Evolutionary conservation across 169 alveolate genomes (phyloP).

Genomic region (Plasmodium yoelii): DNA sequence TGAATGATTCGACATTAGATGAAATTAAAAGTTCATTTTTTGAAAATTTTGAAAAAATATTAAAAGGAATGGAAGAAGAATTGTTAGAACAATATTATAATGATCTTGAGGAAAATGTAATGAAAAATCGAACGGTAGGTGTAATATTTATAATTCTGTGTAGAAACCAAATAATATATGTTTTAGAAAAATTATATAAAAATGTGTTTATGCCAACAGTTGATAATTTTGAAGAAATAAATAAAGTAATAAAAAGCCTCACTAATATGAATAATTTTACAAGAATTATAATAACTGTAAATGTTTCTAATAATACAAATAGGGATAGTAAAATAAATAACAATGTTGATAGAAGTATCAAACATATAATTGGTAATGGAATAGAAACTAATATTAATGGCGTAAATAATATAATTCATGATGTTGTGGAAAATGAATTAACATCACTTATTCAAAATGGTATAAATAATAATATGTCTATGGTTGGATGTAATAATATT

Average conservation of each 20-base stretch:
- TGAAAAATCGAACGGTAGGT: constrained; percentile 12
- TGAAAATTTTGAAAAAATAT: constrained; percentile 6
- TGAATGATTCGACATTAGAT: constrained; percentile 6
- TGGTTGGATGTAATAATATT: neutral
- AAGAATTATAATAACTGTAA: neutral
- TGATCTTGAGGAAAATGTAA: constrained; percentile 35
- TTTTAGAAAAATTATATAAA: constrained; percentile 33
- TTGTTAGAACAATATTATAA: neutral
- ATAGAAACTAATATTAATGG: neutral
- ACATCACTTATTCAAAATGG: neutral
- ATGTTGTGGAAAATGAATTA: constrained; percentile 18
- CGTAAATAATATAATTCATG: neutral
- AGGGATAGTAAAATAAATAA: neutral
- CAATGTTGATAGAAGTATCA: neutral
- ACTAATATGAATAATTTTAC: constrained; percentile 22
- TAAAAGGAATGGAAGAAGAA: constrained; percentile 6
- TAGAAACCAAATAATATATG: constrained; percentile 28
- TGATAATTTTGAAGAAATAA: constrained; percentile 2
- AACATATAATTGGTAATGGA: neutral
- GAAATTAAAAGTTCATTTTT: constrained; percentile 40
- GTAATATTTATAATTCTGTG: constrained; percentile 30
- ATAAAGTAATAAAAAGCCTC: constrained; percentile 21
- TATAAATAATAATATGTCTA: neutral
- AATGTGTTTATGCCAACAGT: neutral
- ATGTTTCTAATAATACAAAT: constrained; percentile 22